Conservation (phyloP, 2,329 filamentous ascomycete species). For the Rhynchosporium agropyri region DNA sequence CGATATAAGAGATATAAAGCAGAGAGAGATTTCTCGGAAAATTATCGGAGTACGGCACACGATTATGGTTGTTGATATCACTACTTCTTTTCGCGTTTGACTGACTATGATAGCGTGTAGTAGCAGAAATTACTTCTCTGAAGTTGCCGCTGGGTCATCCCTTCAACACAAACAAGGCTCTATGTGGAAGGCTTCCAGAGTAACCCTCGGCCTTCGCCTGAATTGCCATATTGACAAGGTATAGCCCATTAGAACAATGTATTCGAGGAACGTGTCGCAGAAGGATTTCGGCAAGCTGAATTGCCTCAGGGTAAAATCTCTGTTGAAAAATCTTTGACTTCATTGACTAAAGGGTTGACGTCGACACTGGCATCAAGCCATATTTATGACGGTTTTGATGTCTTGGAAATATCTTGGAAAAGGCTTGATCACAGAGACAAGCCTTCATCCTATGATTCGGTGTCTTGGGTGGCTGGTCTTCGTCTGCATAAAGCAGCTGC, state of each 20-base stretch:
- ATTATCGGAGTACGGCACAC: not conserved
- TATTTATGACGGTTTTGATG: not conserved
- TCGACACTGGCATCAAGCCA: not conserved
- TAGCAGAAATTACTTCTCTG: not conserved
- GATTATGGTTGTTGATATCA: not conserved
- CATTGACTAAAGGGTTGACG: not conserved
- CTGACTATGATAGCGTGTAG: not conserved
- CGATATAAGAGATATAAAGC: slow-evolving; percentile 1
- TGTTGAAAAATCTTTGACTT: not conserved
- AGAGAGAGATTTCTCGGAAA: not conserved
- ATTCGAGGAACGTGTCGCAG: not conserved
- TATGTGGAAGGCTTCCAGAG: not conserved
- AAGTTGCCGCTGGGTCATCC: not conserved
- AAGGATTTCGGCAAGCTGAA: not conserved
- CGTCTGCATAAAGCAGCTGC: slow-evolving; percentile 1
- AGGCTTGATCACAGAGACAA: slow-evolving; percentile 2
- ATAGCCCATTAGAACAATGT: not conserved
- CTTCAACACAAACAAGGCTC: not conserved
- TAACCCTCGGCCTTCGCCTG: not conserved
- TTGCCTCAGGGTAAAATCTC: not conserved
- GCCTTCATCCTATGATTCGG: not conserved
- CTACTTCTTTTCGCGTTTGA: too few species aligned
- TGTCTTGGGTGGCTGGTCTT: not conserved
- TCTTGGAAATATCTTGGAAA: slow-evolving; percentile 13
- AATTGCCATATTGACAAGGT: not conserved